Evolutionary conservation across 1,284 basidiomycete species (phyloP).

Genomic region (Cryptococcus floricola): DNA sequence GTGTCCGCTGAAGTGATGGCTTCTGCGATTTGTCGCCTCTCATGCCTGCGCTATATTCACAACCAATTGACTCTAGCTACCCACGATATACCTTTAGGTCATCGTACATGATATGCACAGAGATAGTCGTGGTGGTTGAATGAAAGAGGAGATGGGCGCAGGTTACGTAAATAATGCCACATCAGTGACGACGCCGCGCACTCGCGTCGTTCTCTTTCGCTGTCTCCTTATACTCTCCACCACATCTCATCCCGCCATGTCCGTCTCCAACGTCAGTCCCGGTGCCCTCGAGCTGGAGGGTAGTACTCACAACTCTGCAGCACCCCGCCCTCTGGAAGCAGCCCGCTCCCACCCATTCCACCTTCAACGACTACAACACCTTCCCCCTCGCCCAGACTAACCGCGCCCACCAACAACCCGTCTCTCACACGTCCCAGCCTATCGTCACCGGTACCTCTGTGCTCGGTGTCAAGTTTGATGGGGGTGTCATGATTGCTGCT

Average conservation of each 20-base stretch:
- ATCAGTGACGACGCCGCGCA: background rate
- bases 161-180: no score
- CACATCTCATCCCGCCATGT: background rate
- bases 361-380: slow-evolving; percentile 42
- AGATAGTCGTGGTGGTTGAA: no score
- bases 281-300: background rate
- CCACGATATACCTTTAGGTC: no score
- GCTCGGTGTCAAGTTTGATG: slow-evolving; percentile 88
- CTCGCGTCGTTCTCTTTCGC: slow-evolving; percentile 4
- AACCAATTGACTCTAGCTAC: no score
- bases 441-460: slow-evolving; percentile 97
- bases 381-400: slow-evolving; percentile 26
- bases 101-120: no score
- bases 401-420: slow-evolving; percentile 8
- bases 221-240: background rate
- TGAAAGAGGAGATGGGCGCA: no score
- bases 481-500: slow-evolving; percentile 98
- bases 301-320: slow-evolving; percentile 11
- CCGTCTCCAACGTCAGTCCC: background rate
- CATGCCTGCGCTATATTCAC: no score
- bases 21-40: no score
- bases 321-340: slow-evolving; percentile 48
- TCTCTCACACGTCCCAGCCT: slow-evolving; percentile 58
- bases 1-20: no score
- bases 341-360: slow-evolving; percentile 34